Evolutionary conservation across 768 basidiomycete species (phyloP).

Genomic region (Austroboletus festivus): DNA sequence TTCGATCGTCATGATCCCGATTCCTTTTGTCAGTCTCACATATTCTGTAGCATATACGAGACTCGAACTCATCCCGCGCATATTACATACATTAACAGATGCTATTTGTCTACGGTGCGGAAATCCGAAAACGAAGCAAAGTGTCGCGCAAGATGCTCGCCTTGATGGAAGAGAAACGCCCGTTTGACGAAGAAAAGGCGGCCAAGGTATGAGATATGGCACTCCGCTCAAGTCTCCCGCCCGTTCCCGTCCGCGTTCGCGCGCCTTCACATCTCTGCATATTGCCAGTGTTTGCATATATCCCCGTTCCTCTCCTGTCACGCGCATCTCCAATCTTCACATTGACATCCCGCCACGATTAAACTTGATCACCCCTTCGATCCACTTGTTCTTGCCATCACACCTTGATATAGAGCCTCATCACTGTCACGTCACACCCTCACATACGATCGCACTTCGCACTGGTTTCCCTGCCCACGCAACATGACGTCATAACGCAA

Average conservation of each 20-base stretch:
- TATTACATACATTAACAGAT: conserved; percentile 13
- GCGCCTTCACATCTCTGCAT: background rate
- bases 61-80: background rate
- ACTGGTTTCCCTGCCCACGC: too few species aligned
- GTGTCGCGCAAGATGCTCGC: conserved; percentile 24
- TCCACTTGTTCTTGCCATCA: too few species aligned
- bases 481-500: too few species aligned
- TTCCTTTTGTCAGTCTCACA: conserved; percentile 49
- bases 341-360: background rate
- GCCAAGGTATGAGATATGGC: conserved; percentile 1
- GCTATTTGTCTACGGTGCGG: conserved; percentile 30
- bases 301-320: too few species aligned
- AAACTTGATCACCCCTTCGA: too few species aligned
- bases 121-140: conserved; percentile 31
- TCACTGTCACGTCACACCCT: too few species aligned
- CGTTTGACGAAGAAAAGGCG: background rate
- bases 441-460: too few species aligned
- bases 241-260: background rate
- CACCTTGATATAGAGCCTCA: too few species aligned
- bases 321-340: too few species aligned
- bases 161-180: conserved; percentile 4
- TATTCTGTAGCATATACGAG: background rate
- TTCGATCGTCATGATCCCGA: conserved; percentile 52
- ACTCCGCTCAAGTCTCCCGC: background rate
- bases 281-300: too few species aligned